phyloP scores from a whole-genome alignment of 2,329 filamentous ascomycete species.

The Fusarium tjaetaba region DNA sequence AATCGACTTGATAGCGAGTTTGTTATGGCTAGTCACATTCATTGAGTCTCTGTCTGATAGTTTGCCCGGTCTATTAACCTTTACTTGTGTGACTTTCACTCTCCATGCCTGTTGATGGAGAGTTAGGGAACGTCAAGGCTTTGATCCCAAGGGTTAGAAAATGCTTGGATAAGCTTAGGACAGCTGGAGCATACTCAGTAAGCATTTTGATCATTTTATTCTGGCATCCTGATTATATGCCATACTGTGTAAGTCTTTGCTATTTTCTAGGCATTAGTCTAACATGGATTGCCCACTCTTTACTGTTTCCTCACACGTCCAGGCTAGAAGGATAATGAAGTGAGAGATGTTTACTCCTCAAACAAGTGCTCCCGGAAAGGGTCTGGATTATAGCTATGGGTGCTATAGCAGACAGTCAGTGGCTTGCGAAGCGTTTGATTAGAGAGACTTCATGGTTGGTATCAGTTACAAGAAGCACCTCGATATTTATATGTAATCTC shows the following conservation, averaged over 20 bases:
- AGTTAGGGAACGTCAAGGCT: not conserved
- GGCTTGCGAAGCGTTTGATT: slow-evolving; percentile 1
- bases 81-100: not conserved
- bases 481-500: not conserved
- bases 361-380: not conserved
- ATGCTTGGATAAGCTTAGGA: not conserved
- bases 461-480: not conserved
- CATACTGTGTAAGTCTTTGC: not conserved
- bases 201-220: not conserved
- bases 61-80: not conserved
- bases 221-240: too few relatives aligned
- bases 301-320: not conserved
- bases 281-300: not conserved
- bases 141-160: not conserved
- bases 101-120: not conserved
- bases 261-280: not conserved
- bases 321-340: not conserved
- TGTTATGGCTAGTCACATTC: not conserved
- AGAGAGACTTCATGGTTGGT: not conserved
- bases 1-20: not conserved
- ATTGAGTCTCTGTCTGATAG: not conserved
- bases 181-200: not conserved
- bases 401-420: slow-evolving; percentile 6
- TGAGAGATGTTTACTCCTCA: slow-evolving; percentile 21
- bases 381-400: slow-evolving; percentile 5